Evolutionary conservation across 2,329 filamentous ascomycete species (phyloP).

Genomic region (Acrodontium crateriforme): DNA sequence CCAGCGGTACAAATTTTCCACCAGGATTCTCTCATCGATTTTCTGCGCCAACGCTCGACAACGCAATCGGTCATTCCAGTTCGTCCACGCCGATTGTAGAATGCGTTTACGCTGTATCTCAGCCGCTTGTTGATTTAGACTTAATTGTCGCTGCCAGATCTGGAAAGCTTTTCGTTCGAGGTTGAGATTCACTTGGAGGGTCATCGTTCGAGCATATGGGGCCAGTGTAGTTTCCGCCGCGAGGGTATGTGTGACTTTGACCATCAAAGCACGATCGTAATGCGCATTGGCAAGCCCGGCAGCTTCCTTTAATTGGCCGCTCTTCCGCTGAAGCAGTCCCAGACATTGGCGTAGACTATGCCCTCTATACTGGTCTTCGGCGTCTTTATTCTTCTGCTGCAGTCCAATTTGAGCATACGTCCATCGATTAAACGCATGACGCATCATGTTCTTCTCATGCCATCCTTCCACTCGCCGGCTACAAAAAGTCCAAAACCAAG

Average conservation of each 20-base stretch:
- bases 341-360: slow-evolving; percentile 1
- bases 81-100: slow-evolving; percentile 43
- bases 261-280: no score
- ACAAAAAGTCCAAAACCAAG: slow-evolving; percentile 13
- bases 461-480: slow-evolving; percentile 17
- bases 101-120: slow-evolving; percentile 39
- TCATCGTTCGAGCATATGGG: slow-evolving; percentile 15
- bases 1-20: slow-evolving; percentile 48
- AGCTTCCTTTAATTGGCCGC: no score
- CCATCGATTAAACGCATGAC: slow-evolving; percentile 7
- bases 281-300: no score
- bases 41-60: slow-evolving; percentile 37
- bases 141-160: slow-evolving; percentile 21
- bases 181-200: slow-evolving; percentile 30
- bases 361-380: slow-evolving; percentile 3
- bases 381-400: slow-evolving; percentile 4
- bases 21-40: slow-evolving; percentile 42
- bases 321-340: background rate
- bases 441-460: slow-evolving; percentile 18
- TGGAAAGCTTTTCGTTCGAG: slow-evolving; percentile 33
- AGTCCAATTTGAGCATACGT: slow-evolving; percentile 2
- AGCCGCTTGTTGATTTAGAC: slow-evolving; percentile 28
- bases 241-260: slow-evolving; percentile 1
- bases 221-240: slow-evolving; percentile 3
- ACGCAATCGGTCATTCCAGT: slow-evolving; percentile 49